Base-by-base conservation (phyloP, 805 yeast species). In the Suhomyces sp. region DNA sequence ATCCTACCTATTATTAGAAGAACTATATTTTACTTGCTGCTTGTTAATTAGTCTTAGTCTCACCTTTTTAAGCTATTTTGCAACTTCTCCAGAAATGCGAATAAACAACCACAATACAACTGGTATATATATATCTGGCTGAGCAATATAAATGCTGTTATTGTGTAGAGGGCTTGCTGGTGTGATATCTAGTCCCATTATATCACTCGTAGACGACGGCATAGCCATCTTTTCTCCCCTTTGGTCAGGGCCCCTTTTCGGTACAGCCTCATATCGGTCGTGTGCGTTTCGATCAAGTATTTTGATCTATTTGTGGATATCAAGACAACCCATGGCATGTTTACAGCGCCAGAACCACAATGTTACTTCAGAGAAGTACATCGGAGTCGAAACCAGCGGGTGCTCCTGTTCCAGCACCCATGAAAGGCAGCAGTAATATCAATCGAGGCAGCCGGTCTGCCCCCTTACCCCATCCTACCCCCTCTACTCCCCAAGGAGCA, bases 351-450 rank as follows among this genome's bases (percentile, higher is more conserved):
- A 24, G 31, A 17, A 9, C 27, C 31, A 44, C 17, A 24, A 44
- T 44, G 46, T 23, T 44, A 26, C 46, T 44, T 44, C 46, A 24
- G 46, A 44, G 31, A 24, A 44, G 46, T 44, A 17, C 23, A 23
- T 22, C 26, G 15, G 31, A 23, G 13, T 24, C 27, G 26, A 26
- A 22, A 15, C 17, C 12, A 24, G 19, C 19, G 19, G 27, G 36
- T n/a, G 17, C 36, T 33, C 9, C 36, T 33, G 36, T n/a, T 33
- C 15, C n/a, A n/a, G 8, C 4, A n/a, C 2, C 9, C 15, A 33
- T 13, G 15, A 17, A 6, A 6, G 9, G 17, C 15, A 7, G 4
- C 15, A 12, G 36, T n/a, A n/a, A 6, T 1, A 33, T 5, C 6
- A 8, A 13, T n/a, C 36, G 36, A 2, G 36, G 9, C 17, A 33